Base-by-base conservation (phyloP, 83 land plant species). In the Thuja plicata region DNA sequence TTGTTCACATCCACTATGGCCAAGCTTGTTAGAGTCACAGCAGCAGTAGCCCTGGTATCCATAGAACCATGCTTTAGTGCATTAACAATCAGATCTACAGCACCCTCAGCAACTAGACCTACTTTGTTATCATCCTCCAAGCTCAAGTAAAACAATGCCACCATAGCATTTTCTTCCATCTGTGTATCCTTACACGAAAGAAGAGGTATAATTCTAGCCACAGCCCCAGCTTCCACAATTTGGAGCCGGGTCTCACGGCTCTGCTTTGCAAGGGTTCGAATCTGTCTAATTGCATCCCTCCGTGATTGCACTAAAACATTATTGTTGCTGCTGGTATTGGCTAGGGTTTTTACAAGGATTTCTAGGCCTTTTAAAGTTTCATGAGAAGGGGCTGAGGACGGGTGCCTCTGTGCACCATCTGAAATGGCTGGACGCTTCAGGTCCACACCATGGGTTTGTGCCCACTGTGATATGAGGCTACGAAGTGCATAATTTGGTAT, bases 21-120 rank as follows among this genome's bases (percentile, higher is more conserved):
- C 40, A 96, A 88, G 71, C 97, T 96, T 66, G 96, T 95, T 70
- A 96, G 86, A 46, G 92, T 77, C 55, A 66, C 66, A 40, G 88
- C 89, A 57, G 88, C 88, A 3, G 45, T 88, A 9, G 90, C 60
- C 43, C 95, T 46, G 71, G 87, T 87, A 27, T 89, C 92, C 52
- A 89, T 73, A 3, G 89, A 87, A 24, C 90, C 88, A 46, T 43
- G 83, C 21, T 57, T 82, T 34, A 93, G 83, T 1, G 90, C 92
- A 40, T 81, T 52, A 24, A 93, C 93, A 48, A 94, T 84, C 40
- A 87, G 37, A 30, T 89, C 92, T 57, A 96, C 85, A 21, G 93
- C 95, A n/a, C 97, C 97, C 34, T 96, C 97, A 0, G 97, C 97
- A 27, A 95, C 97, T 32, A 96, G 87, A 1, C 97, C 97, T 52